These are phyloP conservation scores for Nicotiana sylvestris DNA, from an alignment of 257 asterid species.

Conservation along the genomic window DNA sequence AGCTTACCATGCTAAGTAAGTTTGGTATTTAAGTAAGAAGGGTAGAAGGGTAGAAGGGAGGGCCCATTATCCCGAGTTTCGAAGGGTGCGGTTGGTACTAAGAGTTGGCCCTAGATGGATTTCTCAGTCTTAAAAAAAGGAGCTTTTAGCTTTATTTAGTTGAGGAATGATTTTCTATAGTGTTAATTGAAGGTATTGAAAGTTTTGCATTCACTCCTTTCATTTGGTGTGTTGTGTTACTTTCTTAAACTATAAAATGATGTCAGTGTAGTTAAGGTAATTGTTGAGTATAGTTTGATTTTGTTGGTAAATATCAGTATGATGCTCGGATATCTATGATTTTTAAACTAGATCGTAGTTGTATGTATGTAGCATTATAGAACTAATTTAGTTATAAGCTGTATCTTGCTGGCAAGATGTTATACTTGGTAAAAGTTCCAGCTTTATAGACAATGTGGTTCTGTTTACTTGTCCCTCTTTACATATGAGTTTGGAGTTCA, in stretches of 20 bases:
- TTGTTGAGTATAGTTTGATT: not conserved
- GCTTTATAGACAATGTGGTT: not conserved
- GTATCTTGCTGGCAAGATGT: not conserved
- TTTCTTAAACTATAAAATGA: too few relatives aligned
- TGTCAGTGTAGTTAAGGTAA: not conserved
- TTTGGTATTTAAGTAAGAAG: not conserved
- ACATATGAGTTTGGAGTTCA: not conserved
- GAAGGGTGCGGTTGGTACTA: too few relatives aligned
- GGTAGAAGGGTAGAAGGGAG: not conserved
- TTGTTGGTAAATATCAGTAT: not conserved
- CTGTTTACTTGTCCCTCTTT: not conserved
- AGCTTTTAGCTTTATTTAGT: not conserved
- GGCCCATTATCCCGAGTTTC: not conserved
- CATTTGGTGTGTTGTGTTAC: not conserved
- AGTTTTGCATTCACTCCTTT: not conserved
- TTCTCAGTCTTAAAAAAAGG: too few relatives aligned
- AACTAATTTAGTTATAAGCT: not conserved
- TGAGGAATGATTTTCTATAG: not conserved
- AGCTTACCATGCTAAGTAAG: not conserved
- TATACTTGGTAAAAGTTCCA: not conserved
- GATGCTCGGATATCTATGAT: not conserved
- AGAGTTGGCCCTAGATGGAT: too few relatives aligned
- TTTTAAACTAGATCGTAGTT: not conserved
- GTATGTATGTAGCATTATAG: not conserved
- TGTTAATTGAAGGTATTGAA: conserved; percentile 5